Evolutionary conservation across 225 moss, liverwort and hornwort species (phyloP), one percentile per base, ranked within the genome.

Genomic region (Marchantia paleacea): DNA sequence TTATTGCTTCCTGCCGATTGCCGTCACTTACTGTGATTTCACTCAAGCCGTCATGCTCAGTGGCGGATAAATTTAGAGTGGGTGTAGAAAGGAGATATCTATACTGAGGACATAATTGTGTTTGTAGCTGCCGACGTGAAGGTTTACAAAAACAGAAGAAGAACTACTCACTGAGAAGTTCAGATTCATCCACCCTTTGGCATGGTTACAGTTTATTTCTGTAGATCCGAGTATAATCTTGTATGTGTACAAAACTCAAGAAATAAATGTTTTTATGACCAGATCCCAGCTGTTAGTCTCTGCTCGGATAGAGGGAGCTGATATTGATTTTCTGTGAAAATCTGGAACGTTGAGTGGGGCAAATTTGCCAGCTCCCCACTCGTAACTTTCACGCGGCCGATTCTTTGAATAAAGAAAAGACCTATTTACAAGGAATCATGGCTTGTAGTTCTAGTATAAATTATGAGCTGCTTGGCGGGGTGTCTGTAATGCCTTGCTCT

Each of bases 211-310:
- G 47, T 61, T 28, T 73, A 54, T 62, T 48, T 55, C 57, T 62
- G 76, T 76, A 76, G 47, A 76, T 76, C 61, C 39, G 61, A 76
- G 58, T 60, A n/a, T 48, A 49, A 3, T 76, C 60, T n/a, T 76
- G 61, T 47, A 60, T 20, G 39, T 76, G 75, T 76, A 76, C 55
- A 76, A 61, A 76, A 76, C 8, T 26, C 60, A 26, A 54, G 75
- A 76, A 60, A 76, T 61, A 76, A 76, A 76, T 66, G 20, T 53
- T 60, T 55, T 76, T 76, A 31, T 24, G 75, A 26, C 20, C 52
- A 6, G 73, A 53, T 73, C 22, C 12, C 52, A 19, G 52, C 25
- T 52, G 12, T 10, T 12, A 20, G 53, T 73, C 73, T 73, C 51
- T 52, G 50, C 51, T 50, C 39, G 39, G 19, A 10, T 50, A 52